Evolutionary conservation across 2,329 filamentous ascomycete genomes (phyloP).

Genomic region (Lizonia empirigonia): DNA sequence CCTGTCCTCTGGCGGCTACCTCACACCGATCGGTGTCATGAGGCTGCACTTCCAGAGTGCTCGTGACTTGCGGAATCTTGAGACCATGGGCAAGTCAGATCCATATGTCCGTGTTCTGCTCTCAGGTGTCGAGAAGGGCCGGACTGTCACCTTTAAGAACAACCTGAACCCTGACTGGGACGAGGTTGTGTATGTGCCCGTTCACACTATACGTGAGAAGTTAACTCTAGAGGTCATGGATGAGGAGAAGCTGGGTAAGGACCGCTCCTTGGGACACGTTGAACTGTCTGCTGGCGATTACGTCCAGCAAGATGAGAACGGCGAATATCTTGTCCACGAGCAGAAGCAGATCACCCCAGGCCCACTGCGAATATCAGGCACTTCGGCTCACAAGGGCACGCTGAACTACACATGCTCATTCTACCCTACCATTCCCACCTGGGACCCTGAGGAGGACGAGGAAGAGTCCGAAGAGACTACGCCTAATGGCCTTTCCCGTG

Average conservation of each 20-base stretch:
- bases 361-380: slow-evolving; percentile 74
- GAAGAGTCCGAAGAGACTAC: slow-evolving; percentile 55
- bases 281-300: slow-evolving; percentile 81
- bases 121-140: slow-evolving; percentile 86
- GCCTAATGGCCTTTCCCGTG: slow-evolving; percentile 29
- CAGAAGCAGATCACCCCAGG: slow-evolving; percentile 71
- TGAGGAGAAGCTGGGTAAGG: slow-evolving; percentile 87
- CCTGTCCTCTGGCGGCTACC: slow-evolving; percentile 80
- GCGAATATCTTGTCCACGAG: slow-evolving; percentile 81
- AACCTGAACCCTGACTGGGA: slow-evolving; percentile 96
- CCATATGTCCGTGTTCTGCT: slow-evolving; percentile 88
- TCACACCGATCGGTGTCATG: slow-evolving; percentile 93
- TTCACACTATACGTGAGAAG: slow-evolving; percentile 83
- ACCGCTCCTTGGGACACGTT: slow-evolving; percentile 81
- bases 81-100: slow-evolving; percentile 96
- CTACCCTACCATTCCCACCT: slow-evolving; percentile 84
- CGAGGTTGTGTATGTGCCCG: slow-evolving; percentile 90
- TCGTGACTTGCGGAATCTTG: slow-evolving; percentile 83
- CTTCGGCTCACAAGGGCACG: slow-evolving; percentile 75
- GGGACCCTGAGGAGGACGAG: slow-evolving; percentile 87
- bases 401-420: slow-evolving; percentile 86
- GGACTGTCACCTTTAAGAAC: slow-evolving; percentile 95
- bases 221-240: slow-evolving; percentile 95
- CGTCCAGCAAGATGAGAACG: slow-evolving; percentile 75
- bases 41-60: slow-evolving; percentile 89